Evolutionary conservation across 495 filamentous ascomycete species (phyloP), one percentile per base, ranked within the genome.

Genomic region (Chaetomium fimeti): DNA sequence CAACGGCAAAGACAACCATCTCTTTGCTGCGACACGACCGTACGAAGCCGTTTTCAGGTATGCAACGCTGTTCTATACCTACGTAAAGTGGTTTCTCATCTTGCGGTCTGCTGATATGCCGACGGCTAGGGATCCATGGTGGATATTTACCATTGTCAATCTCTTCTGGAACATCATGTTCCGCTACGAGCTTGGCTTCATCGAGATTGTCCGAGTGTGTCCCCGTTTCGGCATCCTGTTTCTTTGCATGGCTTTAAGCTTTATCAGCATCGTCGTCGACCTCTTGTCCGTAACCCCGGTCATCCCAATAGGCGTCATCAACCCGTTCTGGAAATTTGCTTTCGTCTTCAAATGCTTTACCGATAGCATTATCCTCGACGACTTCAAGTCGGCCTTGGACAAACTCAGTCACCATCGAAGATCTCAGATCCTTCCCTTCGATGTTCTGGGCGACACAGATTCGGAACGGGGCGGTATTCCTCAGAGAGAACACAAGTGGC

Each of bases 291-390:
- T 58, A 20, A 58, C 55, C 18, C 38, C 55, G n/a, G 55, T 58
- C 20, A 43, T 58, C n/a, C 38, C 55, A 12, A 58, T 58, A 3
- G 55, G 55, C 55, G 55, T 58, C 55, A 45, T 58, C 55, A 58
- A 58, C 38, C 55, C 55, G 20, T 58, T 58, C 55, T 58, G 55
- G 55, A 58, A 58, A 45, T 58, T 58, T 28, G 55, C 55, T 9
- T 58, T 58, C 5, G 55, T 58, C 36, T 58, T 58, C 38, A 58
- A 58, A 24, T 58, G 55, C 20, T 58, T 58, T 40, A 58, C 55
- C 13, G 55, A 58, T n/a, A 58, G 55, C 24, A 58, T 58, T 22
- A 58, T 58, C 38, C 55, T 58, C 38, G 55, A 58, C 20, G 55
- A 58, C 38, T 58, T 58, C 36, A 43, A 22, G 55, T 38, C 55